Conservation (phyloP, 2,329 filamentous ascomycete species). For the Penicillium psychrosexuale region DNA sequence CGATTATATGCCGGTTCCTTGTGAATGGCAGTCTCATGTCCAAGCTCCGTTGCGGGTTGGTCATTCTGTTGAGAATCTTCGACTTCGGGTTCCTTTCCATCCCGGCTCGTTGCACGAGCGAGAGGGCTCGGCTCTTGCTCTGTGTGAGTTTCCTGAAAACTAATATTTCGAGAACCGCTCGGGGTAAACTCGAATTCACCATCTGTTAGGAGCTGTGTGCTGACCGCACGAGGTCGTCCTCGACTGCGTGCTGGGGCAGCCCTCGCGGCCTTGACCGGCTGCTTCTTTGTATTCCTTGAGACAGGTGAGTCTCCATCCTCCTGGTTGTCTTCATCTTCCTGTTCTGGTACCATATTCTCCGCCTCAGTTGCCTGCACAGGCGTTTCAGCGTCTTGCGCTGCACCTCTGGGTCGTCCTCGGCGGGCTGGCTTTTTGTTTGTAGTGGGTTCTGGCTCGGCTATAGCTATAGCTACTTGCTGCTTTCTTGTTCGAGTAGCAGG, state of each 20-base stretch:
- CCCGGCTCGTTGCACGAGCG: slow-evolving; percentile 19
- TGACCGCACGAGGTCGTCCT: slow-evolving; percentile 23
- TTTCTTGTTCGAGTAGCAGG: slow-evolving; percentile 28
- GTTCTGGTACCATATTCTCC: slow-evolving; percentile 35
- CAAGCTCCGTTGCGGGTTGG: slow-evolving; percentile 29
- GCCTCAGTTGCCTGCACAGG: slow-evolving; percentile 41
- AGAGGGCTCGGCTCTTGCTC: slow-evolving; percentile 17
- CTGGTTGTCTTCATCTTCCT: slow-evolving; percentile 25
- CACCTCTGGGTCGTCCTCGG: slow-evolving; percentile 33
- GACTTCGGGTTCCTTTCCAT: slow-evolving; percentile 18
- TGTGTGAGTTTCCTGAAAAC: slow-evolving; percentile 19
- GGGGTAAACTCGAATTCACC: slow-evolving; percentile 45
- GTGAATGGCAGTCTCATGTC: slow-evolving; percentile 32
- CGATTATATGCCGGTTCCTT: slow-evolving; percentile 22
- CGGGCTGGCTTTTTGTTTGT: slow-evolving; percentile 16
- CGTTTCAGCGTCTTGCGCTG: slow-evolving; percentile 23
- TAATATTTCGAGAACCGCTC: slow-evolving; percentile 23
- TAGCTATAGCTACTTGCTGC: slow-evolving; percentile 17
- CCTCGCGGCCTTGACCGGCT: neutral
- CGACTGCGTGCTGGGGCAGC: slow-evolving; percentile 23
- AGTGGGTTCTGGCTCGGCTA: slow-evolving; percentile 9
- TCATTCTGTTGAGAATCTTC: slow-evolving; percentile 29
- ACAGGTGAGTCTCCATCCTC: slow-evolving; percentile 18
- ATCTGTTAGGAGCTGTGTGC: slow-evolving; percentile 33
- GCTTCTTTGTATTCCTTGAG: slow-evolving; percentile 25